phyloP scores from a whole-genome alignment of 1,284 basidiomycete genomes.

The Laetiporus sulphureus region DNA sequence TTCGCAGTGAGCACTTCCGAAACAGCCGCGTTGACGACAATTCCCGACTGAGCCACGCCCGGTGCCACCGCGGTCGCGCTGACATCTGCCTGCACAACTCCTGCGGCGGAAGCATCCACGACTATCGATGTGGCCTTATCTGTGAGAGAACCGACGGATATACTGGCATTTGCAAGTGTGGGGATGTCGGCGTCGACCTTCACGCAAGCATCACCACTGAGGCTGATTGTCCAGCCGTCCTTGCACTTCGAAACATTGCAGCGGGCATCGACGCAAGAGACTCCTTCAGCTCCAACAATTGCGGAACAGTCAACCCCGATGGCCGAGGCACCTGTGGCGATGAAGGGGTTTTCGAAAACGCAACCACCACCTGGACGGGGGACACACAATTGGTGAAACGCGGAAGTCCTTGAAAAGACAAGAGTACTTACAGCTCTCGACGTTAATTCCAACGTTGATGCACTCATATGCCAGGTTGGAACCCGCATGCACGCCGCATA shows the following conservation, averaged over 20 bases:
- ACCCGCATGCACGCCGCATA: conserved; percentile 21
- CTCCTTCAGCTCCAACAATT: conserved; percentile 23
- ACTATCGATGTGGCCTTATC: too few species aligned
- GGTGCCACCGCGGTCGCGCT: too few species aligned
- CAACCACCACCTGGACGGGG: conserved; percentile 27
- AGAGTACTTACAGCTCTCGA: conserved; percentile 25
- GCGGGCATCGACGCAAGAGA: conserved; percentile 22
- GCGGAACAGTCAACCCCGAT: conserved; percentile 27
- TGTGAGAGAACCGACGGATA: not conserved
- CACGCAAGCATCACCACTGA: conserved; percentile 10
- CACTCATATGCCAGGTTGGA: conserved; percentile 21
- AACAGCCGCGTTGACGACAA: too few species aligned
- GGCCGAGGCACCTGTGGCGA: not conserved
- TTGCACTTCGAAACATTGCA: conserved; percentile 27
- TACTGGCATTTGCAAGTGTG: too few species aligned
- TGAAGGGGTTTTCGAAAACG: conserved; percentile 15
- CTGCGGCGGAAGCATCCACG: too few species aligned
- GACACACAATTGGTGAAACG: not conserved
- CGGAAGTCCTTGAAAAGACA: not conserved
- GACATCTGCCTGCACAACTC: too few species aligned
- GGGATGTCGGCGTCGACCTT: too few species aligned
- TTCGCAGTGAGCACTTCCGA: too few species aligned
- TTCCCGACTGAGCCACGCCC: too few species aligned
- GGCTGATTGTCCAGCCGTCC: conserved; percentile 19
- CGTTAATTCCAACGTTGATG: conserved; percentile 21